Evolutionary conservation across 2,329 filamentous ascomycete genomes (phyloP), one percentile per base, ranked within the genome.

Genomic region (Penicillium sp.): DNA sequence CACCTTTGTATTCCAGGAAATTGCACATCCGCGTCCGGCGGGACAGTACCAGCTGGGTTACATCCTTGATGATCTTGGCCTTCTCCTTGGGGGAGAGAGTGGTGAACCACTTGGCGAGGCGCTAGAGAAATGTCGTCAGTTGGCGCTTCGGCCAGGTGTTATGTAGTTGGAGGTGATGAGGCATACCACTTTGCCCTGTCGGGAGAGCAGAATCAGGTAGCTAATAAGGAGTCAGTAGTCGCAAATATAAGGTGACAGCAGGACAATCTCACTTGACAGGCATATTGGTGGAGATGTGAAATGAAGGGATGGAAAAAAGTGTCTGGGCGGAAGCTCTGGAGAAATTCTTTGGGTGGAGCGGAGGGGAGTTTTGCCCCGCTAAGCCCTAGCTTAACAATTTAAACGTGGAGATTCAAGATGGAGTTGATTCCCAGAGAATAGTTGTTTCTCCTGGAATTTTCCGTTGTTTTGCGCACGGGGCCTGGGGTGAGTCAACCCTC

Each of bases 31-130:
- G 91, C 58, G 94, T 97, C 71, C 94, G 86, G 66, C 94, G 86
- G 61, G 94, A 94, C 65, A 99, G 87, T 66, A 99, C 94, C 48
- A 97, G 89, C 78, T 97, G 94, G 59, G 94, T 92, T 70, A 99
- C 94, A 82, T 99, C 94, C 79, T 99, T 99, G 83, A 99, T 93
- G 74, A 99, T 97, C 84, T 99, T 99, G 78, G 93, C 94, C 81
- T 99, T 99, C 73, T 99, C 94, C 78, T 89, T 97, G 62, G 94
- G 94, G 35, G 93, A 96, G 61, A 99, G 84, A 16, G 94, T 99
- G 53, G 92, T 96, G 79, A 99, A 99, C 94, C 94, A 99, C 81
- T 99, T 99, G 66, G 94, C 94, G 55, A 99, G 88, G 73, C 94
- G 92, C 94, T 99, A 78, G 55, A 62, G 54, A 66, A 63, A 63